Conservation (phyloP, 75 land plant species). For the Picea glauca region DNA sequence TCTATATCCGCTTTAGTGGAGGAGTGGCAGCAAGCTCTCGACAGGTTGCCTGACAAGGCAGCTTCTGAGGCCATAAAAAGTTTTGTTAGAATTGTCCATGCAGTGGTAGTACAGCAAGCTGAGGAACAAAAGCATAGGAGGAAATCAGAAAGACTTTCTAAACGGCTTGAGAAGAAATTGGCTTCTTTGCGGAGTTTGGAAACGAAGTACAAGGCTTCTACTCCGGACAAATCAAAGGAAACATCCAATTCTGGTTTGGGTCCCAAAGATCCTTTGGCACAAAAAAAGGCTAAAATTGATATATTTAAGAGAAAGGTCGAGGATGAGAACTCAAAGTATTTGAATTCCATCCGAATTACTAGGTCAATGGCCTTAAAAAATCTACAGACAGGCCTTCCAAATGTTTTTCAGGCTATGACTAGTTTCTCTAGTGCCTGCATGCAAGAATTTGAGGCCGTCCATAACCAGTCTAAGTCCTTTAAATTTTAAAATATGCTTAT, state of each 20-base stretch:
- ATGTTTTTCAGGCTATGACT: slow-evolving; percentile 82
- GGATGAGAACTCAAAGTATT: slow-evolving; percentile 45
- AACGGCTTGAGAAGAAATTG: slow-evolving; percentile 54
- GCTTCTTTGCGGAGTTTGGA: slow-evolving; percentile 31
- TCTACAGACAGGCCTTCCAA: slow-evolving; percentile 80
- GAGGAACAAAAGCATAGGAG: slow-evolving; percentile 54
- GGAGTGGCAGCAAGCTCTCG: slow-evolving; percentile 65
- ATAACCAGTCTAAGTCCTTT: slow-evolving; percentile 25
- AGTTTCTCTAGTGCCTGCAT: slow-evolving; percentile 66
- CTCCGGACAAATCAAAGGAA: neutral
- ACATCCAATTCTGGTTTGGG: neutral
- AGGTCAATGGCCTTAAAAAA: slow-evolving; percentile 52
- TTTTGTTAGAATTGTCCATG: slow-evolving; percentile 50
- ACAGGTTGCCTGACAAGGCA: slow-evolving; percentile 69
- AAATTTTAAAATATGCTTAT: neutral
- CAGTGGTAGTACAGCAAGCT: slow-evolving; percentile 53
- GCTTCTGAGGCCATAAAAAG: slow-evolving; percentile 81
- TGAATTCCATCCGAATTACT: slow-evolving; percentile 37
- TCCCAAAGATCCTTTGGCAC: slow-evolving; percentile 28
- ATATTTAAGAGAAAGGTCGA: slow-evolving; percentile 48
- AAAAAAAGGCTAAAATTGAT: slow-evolving; percentile 43
- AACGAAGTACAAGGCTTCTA: slow-evolving; percentile 16
- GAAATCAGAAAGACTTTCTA: slow-evolving; percentile 48
- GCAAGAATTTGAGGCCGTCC: slow-evolving; percentile 51
- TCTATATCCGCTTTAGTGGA: slow-evolving; percentile 30